A percentile compares a stretch with the other conserved stretches of the same genome.
These are phyloP conservation scores for Pythium rhizo-oryzae DNA, from an alignment of 352 stramenopile genomes.

Conservation along the genomic window DNA sequence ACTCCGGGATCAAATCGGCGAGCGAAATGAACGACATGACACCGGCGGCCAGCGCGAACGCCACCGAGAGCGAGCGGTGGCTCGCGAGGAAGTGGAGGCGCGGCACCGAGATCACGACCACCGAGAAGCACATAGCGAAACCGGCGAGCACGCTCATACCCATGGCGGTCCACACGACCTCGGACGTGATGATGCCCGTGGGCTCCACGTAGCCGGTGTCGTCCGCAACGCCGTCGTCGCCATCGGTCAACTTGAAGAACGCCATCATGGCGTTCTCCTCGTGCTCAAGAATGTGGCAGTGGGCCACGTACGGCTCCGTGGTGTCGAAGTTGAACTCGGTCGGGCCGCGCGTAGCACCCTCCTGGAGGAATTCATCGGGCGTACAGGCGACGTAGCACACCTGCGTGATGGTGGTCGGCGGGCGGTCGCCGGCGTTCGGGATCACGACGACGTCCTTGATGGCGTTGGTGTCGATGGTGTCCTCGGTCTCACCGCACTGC, in stretches of 20 bases:
- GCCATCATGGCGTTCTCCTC: slow-evolving; percentile 81
- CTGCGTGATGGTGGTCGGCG: slow-evolving; percentile 53
- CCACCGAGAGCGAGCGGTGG: slow-evolving; percentile 50
- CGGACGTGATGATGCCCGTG: slow-evolving; percentile 45
- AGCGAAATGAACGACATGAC: slow-evolving; percentile 82
- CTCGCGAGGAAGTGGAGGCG: slow-evolving; percentile 67
- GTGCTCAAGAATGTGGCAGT: slow-evolving; percentile 82
- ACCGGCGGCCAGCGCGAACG: slow-evolving; percentile 67
- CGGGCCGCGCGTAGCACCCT: slow-evolving; percentile 47
- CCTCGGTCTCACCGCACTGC: slow-evolving; percentile 63
- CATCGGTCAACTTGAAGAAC: slow-evolving; percentile 61
- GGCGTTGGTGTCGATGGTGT: slow-evolving; percentile 65
- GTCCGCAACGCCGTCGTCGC: slow-evolving; percentile 42
- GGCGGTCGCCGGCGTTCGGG: slow-evolving; percentile 51
- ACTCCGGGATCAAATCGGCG: slow-evolving; percentile 63
- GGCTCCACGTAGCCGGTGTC: slow-evolving; percentile 46
- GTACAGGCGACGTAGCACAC: slow-evolving; percentile 81
- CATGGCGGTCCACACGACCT: slow-evolving; percentile 62
- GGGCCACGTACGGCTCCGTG: slow-evolving; percentile 65
- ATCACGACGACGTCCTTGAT: slow-evolving; percentile 80
- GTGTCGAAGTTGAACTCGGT: slow-evolving; percentile 76
- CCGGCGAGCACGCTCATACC: slow-evolving; percentile 74
- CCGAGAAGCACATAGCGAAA: slow-evolving; percentile 61
- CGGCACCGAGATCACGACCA: slow-evolving; percentile 71
- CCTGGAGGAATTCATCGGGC: slow-evolving; percentile 65